A percentile compares a stretch with the other conserved stretches of the same genome.
Evolutionary conservation across 2,329 filamentous ascomycete genomes (phyloP).

Genomic region (Colletotrichum lindemuthianum): DNA sequence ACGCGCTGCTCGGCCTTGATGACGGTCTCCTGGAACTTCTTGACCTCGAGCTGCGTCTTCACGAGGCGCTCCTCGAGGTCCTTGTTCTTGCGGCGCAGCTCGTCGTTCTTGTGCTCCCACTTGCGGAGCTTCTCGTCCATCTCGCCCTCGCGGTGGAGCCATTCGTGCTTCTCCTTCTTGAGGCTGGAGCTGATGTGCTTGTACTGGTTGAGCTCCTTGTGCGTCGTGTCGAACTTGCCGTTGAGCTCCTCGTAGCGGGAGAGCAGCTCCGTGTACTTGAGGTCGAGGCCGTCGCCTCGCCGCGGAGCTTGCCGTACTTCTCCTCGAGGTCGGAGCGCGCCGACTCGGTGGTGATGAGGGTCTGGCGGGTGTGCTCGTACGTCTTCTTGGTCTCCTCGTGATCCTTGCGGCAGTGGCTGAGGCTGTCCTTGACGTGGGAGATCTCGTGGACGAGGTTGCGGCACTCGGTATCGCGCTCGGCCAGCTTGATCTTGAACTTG

Average conservation of each 20-base stretch:
- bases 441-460: slow-evolving; percentile 17
- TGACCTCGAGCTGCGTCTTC: slow-evolving; percentile 26
- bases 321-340: slow-evolving; percentile 17
- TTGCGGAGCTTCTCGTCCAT: slow-evolving; percentile 20
- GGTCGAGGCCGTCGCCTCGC: slow-evolving; percentile 18
- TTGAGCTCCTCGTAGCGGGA: slow-evolving; percentile 23
- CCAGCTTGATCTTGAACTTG: slow-evolving; percentile 24
- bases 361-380: slow-evolving; percentile 12
- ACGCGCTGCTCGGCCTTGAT: background rate
- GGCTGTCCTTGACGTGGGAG: slow-evolving; percentile 11
- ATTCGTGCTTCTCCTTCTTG: slow-evolving; percentile 24
- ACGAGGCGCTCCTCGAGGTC: slow-evolving; percentile 20
- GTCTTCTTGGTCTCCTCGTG: slow-evolving; percentile 27
- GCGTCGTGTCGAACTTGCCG: slow-evolving; percentile 4
- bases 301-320: slow-evolving; percentile 15
- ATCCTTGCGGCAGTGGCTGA: slow-evolving; percentile 18
- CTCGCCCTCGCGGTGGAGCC: slow-evolving; percentile 10
- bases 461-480: slow-evolving; percentile 23
- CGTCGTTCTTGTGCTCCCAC: slow-evolving; percentile 19
- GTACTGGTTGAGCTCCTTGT: slow-evolving; percentile 20
- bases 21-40: slow-evolving; percentile 22
- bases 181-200: slow-evolving; percentile 10
- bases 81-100: slow-evolving; percentile 27
- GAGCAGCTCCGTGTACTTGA: slow-evolving; percentile 21
- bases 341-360: slow-evolving; percentile 10